phyloP scores from a whole-genome alignment of 768 basidiomycete species.

The Daedaleopsis sinensis region DNA sequence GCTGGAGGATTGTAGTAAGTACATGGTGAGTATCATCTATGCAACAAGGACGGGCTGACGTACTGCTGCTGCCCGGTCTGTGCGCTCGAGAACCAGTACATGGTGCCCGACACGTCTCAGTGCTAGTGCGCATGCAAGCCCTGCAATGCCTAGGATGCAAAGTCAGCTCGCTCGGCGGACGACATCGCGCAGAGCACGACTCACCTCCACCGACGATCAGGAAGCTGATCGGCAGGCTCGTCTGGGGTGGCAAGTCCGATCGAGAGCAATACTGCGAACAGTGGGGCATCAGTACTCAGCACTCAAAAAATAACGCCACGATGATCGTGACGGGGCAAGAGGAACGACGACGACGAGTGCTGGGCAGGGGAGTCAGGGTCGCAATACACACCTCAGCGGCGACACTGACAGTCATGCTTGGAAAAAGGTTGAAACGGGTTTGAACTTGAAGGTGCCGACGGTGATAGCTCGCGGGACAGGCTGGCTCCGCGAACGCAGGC shows the following conservation, averaged over 20 bases:
- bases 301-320: not conserved
- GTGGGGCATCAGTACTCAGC: not conserved
- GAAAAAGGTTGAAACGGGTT: not conserved
- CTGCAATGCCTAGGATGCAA: slow-evolving; percentile 30
- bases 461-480: not conserved
- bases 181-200: not conserved
- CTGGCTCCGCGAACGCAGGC: too few relatives aligned
- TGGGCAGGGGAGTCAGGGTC: not conserved
- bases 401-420: not conserved
- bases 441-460: not conserved
- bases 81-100: slow-evolving; percentile 35
- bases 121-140: slow-evolving; percentile 34
- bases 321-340: not conserved
- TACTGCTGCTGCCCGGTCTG: slow-evolving; percentile 10
- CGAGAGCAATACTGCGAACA: slow-evolving; percentile 2
- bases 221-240: slow-evolving; percentile 28
- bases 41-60: not conserved
- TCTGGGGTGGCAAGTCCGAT: slow-evolving; percentile 11
- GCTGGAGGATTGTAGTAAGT: slow-evolving; percentile 5
- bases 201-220: slow-evolving; percentile 35
- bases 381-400: not conserved
- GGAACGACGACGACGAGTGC: not conserved
- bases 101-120: slow-evolving; percentile 35
- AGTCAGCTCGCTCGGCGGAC: not conserved
- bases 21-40: not conserved